Percentiles rank a stretch among this genome's conserved stretches.
Conservation (phyloP, 805 yeast genomes). For the Cyberlindnera japonica region DNA sequence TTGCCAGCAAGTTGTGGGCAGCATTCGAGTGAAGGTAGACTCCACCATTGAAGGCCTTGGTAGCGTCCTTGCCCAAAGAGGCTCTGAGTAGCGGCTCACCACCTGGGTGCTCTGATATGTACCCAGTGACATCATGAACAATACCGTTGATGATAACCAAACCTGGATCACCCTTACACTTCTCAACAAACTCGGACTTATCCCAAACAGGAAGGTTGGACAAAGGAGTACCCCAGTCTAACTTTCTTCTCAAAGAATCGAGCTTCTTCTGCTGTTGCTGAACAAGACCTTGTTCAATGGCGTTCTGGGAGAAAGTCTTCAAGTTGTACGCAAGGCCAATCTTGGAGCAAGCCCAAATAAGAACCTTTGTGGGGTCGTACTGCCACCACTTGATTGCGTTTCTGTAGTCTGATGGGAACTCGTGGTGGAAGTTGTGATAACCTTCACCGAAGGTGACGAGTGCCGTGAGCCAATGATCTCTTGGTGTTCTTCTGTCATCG, state of each 20-base stretch:
- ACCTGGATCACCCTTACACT: constrained; percentile 45
- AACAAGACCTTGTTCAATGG: constrained; percentile 75
- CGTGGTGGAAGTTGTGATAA: constrained; percentile 87
- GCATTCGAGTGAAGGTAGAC: constrained; percentile 84
- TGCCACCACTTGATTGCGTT: constrained; percentile 86
- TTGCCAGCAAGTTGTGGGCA: constrained; percentile 77
- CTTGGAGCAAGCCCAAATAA: constrained; percentile 56
- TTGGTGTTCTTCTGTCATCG: constrained; percentile 82
- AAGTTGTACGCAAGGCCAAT: constrained; percentile 65
- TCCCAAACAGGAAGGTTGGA: constrained; percentile 72
- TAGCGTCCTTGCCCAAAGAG: constrained; percentile 77
- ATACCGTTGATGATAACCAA: constrained; percentile 73
- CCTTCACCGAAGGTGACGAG: constrained; percentile 87
- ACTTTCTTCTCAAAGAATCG: constrained; percentile 53
- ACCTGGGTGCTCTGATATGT: constrained; percentile 80
- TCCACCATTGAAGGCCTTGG: constrained; percentile 82
- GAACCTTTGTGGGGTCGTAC: constrained; percentile 75
- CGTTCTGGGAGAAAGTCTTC: constrained; percentile 73
- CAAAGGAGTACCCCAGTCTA: constrained; percentile 75
- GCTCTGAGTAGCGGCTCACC: constrained; percentile 70
- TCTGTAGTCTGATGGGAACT: constrained; percentile 86
- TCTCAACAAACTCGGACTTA: constrained; percentile 48
- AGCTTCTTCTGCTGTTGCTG: constrained; percentile 84
- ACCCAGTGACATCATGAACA: constrained; percentile 68
- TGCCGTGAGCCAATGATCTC: constrained; percentile 79